Conservation (phyloP, 2,329 filamentous ascomycete species). For the Diaporthe sp. region DNA sequence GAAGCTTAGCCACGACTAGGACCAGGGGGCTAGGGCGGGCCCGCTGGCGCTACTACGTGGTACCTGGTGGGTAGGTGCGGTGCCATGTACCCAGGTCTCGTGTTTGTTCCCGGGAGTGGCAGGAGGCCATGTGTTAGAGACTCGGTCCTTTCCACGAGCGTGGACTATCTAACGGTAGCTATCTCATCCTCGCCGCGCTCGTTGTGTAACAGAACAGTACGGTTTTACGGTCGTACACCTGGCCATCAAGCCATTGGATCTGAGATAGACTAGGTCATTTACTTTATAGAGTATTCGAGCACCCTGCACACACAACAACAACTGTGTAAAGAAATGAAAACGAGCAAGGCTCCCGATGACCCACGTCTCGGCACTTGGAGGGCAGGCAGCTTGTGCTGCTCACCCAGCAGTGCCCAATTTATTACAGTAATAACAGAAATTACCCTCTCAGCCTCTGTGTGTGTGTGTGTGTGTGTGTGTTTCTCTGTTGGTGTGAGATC, state of each 20-base stretch:
- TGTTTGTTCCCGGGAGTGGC: background rate
- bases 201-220: background rate
- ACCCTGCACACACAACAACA: background rate
- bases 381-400: background rate
- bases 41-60: constrained; percentile 23
- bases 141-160: background rate
- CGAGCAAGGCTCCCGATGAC: background rate
- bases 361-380: background rate
- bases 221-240: background rate
- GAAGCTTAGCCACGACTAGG: constrained; percentile 24
- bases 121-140: background rate
- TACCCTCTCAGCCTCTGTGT: background rate
- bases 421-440: background rate
- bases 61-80: background rate
- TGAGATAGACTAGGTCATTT: background rate
- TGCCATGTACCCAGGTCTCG: background rate
- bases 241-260: background rate
- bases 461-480: no score
- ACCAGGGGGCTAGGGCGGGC: constrained; percentile 14
- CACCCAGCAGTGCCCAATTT: background rate
- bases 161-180: background rate
- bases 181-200: background rate
- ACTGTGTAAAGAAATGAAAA: background rate
- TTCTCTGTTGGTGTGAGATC: background rate
- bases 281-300: background rate